Percentiles rank a stretch among this genome's conserved stretches.
These are phyloP conservation scores for Dentipellis fragilis DNA, from an alignment of 768 basidiomycete genomes.

Conservation along the genomic window DNA sequence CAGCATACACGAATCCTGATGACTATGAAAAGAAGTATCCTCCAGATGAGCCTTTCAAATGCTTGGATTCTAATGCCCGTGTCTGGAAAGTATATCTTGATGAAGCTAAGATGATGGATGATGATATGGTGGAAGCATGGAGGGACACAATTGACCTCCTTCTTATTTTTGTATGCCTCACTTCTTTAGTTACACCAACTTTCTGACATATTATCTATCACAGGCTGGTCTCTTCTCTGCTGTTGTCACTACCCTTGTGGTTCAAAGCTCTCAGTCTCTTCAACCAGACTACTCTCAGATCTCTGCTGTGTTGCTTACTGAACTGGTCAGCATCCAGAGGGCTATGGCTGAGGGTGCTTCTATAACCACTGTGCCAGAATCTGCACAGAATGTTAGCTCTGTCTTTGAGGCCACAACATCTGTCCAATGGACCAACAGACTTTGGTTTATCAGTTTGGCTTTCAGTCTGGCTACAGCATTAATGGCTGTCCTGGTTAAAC, in stretches of 20 bases:
- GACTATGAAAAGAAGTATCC: background rate
- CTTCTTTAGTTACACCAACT: background rate
- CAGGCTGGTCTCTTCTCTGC: background rate
- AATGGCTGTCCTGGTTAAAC: background rate
- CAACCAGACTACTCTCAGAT: no score
- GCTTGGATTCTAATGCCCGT: background rate
- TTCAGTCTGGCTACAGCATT: background rate
- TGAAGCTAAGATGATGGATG: no score
- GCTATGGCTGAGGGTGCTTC: background rate
- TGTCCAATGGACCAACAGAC: no score
- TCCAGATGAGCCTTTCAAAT: background rate
- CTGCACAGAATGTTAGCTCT: background rate
- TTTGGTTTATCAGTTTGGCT: background rate
- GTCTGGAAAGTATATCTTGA: background rate
- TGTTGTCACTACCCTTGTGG: background rate
- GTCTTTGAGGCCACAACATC: background rate
- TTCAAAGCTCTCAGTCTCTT: background rate
- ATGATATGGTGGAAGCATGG: no score
- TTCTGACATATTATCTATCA: background rate
- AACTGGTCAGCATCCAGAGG: no score
- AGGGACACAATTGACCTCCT: background rate
- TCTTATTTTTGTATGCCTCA: background rate
- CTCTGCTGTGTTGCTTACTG: no score
- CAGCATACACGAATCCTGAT: background rate
- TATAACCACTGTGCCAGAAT: background rate